Base-by-base conservation (phyloP, 495 filamentous ascomycete species). In the Talaromyces wortmannii region DNA sequence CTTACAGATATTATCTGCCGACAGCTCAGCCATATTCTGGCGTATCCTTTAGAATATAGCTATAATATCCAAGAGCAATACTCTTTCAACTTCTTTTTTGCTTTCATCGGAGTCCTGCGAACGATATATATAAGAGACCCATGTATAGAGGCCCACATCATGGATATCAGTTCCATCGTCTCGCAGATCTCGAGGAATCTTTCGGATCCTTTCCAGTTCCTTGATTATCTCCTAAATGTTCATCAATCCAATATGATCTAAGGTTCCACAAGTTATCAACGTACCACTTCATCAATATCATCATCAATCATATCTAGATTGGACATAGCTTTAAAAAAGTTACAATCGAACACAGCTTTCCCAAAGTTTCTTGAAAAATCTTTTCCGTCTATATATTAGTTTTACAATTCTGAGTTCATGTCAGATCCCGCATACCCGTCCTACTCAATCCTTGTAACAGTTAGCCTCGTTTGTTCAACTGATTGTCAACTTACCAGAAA, bases 321-420 rank as follows among this genome's bases (percentile, higher is more conserved):
- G n/a, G 45, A 48, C 45, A 48, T 48, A 23, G 45, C 45, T 48
- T 48, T 48, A 23, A 48, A 48, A 23, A 48, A 48, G 45, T 48
- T 48, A 23, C 45, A 48, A 48, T 48, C 45, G 30, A 48, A 48
- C 16, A 48, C 45, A 18, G 45, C 18, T 48, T 48, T 48, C 30
- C 45, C 45, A 48, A 48, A 48, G 30, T 48, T 48, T 48, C 45
- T 48, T 48, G 45, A 23, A 48, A 48, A 48, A 23, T 48, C 45
- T 48, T 48, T 48, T 12, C 45, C 45, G n/a, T 42, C 36, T 48
- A 16, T 42, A 42, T 42, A 23, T 48, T 48, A 48, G 45, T 48
- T 48, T 48, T 48, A 48, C 4, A 48, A n/a, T 48, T 48, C 16
- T 23, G 45, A 48, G 45, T 23, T 48, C 45, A 48, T 48, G 6